Conservation (phyloP, 768 basidiomycete genomes). For the Imleria badia region DNA sequence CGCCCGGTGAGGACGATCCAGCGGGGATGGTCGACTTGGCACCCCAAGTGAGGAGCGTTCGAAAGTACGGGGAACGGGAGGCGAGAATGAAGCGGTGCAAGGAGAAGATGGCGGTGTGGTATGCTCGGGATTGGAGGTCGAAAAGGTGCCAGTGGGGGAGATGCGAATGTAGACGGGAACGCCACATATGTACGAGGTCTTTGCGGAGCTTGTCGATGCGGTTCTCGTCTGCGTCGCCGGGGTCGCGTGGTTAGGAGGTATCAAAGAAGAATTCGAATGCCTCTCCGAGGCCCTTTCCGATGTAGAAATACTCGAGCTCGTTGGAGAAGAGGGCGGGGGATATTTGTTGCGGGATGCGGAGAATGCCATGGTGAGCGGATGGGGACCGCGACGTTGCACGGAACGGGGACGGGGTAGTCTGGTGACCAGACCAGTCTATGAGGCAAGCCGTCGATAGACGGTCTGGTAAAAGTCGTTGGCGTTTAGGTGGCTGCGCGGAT, state of each 20-base stretch:
- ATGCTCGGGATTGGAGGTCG: conserved; percentile 59
- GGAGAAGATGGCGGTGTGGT: conserved; percentile 85
- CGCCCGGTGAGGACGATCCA: conserved; percentile 29
- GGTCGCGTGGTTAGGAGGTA: conserved; percentile 40
- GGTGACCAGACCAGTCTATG: too few species aligned
- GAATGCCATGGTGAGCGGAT: conserved; percentile 42
- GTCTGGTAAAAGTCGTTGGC: too few species aligned
- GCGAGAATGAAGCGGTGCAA: conserved; percentile 92
- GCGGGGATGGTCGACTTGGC: conserved; percentile 35
- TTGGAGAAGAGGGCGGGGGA: conserved; percentile 84
- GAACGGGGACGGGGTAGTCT: too few species aligned
- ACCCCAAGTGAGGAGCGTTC: conserved; percentile 69
- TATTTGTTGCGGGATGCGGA: conserved; percentile 65
- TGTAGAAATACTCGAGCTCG: conserved; percentile 93
- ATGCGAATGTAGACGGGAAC: conserved; percentile 89
- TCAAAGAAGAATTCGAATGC: conserved; percentile 89
- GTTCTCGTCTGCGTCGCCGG: conserved; percentile 49
- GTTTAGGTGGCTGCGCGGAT: too few species aligned
- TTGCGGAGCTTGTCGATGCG: conserved; percentile 85
- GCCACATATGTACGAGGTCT: conserved; percentile 96
- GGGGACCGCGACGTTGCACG: too few species aligned
- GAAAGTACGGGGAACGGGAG: conserved; percentile 88
- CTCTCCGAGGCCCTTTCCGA: conserved; percentile 84
- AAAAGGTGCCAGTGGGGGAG: conserved; percentile 68
- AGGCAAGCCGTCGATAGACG: too few species aligned